These are phyloP conservation scores for Colletotrichum sp. DNA, from an alignment of 2,329 filamentous ascomycete species.

Conservation along the genomic window DNA sequence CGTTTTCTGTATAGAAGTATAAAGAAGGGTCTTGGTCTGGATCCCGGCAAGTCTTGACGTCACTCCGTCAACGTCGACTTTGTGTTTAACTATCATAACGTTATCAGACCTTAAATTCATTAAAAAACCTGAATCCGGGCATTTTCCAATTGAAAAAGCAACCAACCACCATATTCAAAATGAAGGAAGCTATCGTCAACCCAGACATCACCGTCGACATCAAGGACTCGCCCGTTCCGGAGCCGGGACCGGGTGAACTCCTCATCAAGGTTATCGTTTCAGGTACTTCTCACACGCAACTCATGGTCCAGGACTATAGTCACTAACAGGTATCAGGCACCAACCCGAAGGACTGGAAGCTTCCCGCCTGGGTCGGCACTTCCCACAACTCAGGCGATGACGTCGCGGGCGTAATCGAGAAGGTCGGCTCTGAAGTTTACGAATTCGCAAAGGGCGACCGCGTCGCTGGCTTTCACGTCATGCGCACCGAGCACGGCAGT, in stretches of 20 bases:
- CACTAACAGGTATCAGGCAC: slow-evolving; percentile 17
- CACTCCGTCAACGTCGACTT: neutral
- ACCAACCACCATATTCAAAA: neutral
- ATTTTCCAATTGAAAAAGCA: too few species aligned
- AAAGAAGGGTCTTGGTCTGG: neutral
- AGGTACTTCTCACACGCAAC: neutral
- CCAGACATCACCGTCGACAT: slow-evolving; percentile 9
- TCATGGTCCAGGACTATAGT: accelerated
- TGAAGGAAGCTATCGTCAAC: slow-evolving; percentile 22
- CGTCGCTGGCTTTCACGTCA: slow-evolving; percentile 56
- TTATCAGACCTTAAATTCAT: neutral
- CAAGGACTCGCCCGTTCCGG: slow-evolving; percentile 15
- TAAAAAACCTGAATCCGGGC: neutral
- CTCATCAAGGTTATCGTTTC: slow-evolving; percentile 25
- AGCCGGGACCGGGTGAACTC: slow-evolving; percentile 24
- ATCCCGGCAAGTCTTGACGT: slow-evolving; percentile 2
- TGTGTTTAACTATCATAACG: neutral
- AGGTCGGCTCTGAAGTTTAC: slow-evolving; percentile 22
- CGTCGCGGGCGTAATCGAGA: slow-evolving; percentile 25
- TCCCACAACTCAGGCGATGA: slow-evolving; percentile 27
- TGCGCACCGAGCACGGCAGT: slow-evolving; percentile 53
- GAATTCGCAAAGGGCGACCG: slow-evolving; percentile 41
- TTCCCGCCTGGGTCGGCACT: neutral
- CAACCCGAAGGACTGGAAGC: slow-evolving; percentile 34
- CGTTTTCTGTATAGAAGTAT: neutral